Conservation (phyloP, 805 yeast species). For the Wickerhamiella australiensis region DNA sequence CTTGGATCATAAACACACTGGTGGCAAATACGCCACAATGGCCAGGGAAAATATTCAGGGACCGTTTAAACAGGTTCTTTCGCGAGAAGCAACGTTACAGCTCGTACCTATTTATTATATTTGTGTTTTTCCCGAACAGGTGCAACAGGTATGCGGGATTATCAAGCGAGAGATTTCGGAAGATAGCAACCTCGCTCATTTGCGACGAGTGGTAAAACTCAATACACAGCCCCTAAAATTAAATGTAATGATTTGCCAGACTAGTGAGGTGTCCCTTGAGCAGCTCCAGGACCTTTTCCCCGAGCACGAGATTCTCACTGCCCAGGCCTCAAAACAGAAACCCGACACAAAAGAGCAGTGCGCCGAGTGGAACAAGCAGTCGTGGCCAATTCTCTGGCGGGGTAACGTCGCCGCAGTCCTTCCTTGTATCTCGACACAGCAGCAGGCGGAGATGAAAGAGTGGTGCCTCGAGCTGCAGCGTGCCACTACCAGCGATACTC, state of each 20-base stretch:
- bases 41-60: conserved; percentile 12
- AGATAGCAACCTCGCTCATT: conserved; percentile 26
- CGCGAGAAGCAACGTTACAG: neutral
- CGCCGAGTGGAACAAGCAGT: conserved; percentile 47
- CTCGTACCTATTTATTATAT: conserved; percentile 19
- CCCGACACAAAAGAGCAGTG: conserved; percentile 64
- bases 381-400: conserved; percentile 91
- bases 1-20: too few species aligned
- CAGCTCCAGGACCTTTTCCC: conserved; percentile 8
- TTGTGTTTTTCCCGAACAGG: conserved; percentile 14
- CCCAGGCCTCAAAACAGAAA: conserved; percentile 44
- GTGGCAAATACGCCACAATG: neutral
- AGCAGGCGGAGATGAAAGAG: conserved; percentile 34
- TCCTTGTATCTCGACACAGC: conserved; percentile 38
- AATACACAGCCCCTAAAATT: conserved; percentile 4
- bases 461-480: conserved; percentile 26
- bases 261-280: conserved; percentile 14
- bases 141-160: conserved; percentile 14
- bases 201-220: conserved; percentile 28
- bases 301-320: conserved; percentile 11
- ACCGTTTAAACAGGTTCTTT: conserved; percentile 11
- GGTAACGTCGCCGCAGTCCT: conserved; percentile 54
- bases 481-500: conserved; percentile 7
- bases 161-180: conserved; percentile 25
- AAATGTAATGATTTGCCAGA: conserved; percentile 10